These are phyloP conservation scores for Metroxylon sagu DNA, from an alignment of 176 grass and related monocot genomes.

Conservation along the genomic window DNA sequence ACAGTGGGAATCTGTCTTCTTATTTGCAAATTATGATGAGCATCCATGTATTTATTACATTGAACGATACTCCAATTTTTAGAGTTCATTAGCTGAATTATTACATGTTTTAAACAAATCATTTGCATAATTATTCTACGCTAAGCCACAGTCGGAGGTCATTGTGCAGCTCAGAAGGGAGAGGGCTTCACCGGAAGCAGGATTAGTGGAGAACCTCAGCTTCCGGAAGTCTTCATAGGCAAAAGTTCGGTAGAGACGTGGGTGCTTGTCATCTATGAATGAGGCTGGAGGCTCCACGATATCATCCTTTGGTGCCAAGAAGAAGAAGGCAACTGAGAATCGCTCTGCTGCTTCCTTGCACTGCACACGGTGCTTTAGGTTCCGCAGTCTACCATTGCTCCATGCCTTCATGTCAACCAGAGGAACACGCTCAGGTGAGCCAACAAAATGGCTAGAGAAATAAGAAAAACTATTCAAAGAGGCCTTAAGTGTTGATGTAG, in stretches of 20 bases:
- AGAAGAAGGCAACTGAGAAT: slow-evolving; percentile 73
- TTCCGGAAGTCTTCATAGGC: slow-evolving; percentile 46
- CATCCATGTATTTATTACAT: too few relatives aligned
- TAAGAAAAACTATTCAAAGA: too few relatives aligned
- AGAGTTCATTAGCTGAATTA: too few relatives aligned
- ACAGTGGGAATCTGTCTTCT: too few relatives aligned
- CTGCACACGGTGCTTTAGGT: slow-evolving; percentile 70
- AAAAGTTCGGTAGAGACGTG: slow-evolving; percentile 49
- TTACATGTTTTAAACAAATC: too few relatives aligned
- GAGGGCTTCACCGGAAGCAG: slow-evolving; percentile 61
- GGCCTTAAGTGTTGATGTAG: too few relatives aligned
- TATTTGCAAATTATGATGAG: too few relatives aligned
- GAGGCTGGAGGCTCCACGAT: slow-evolving; percentile 40
- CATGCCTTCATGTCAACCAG: slow-evolving; percentile 34
- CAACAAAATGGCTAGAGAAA: too few relatives aligned
- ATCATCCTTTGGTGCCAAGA: slow-evolving; percentile 71
- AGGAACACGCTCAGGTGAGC: too few relatives aligned
- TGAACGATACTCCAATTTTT: too few relatives aligned
- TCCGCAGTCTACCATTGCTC: slow-evolving; percentile 71
- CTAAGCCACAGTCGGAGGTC: too few relatives aligned
- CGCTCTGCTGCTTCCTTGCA: slow-evolving; percentile 59
- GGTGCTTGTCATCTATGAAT: slow-evolving; percentile 38
- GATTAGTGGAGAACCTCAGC: slow-evolving; percentile 41
- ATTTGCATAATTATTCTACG: too few relatives aligned
- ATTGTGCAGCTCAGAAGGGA: slow-evolving; percentile 5